Conservation (phyloP, 345 rosid genomes). For the Schrenkiella parvula region DNA sequence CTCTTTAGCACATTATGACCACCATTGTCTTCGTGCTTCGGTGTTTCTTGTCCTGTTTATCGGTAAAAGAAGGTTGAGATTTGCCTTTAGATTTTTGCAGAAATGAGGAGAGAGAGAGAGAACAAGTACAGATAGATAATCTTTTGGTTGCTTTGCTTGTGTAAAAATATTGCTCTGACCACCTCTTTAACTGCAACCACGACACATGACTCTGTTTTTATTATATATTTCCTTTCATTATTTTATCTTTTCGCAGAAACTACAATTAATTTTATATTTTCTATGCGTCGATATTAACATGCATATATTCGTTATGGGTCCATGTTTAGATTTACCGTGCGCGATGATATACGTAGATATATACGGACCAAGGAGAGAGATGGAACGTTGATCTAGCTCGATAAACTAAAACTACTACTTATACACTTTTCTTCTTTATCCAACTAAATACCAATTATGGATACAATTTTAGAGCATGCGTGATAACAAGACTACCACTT, state of each 20-base stretch:
- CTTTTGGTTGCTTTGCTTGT: constrained; percentile 22
- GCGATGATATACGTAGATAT: background rate
- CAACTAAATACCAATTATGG: background rate
- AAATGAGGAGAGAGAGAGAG: background rate
- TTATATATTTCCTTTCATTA: background rate
- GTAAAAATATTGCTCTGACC: constrained; percentile 28
- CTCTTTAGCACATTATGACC: background rate
- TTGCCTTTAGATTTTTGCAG: constrained; percentile 21
- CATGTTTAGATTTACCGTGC: constrained; percentile 10
- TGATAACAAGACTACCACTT: background rate
- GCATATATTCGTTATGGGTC: constrained; percentile 31
- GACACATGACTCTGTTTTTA: constrained; percentile 22
- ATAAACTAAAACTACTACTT: background rate
- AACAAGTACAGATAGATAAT: constrained; percentile 21
- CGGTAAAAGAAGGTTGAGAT: constrained; percentile 16
- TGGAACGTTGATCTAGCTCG: constrained; percentile 3
- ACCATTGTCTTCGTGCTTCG: background rate
- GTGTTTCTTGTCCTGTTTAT: constrained; percentile 6
- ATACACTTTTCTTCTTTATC: background rate
- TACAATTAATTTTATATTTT: background rate
- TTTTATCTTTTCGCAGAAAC: background rate
- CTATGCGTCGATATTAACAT: constrained; percentile 29
- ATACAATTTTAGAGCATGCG: background rate
- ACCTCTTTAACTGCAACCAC: constrained; percentile 35
- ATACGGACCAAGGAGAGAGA: background rate